Evolutionary conservation across 768 basidiomycete species (phyloP).

Genomic region (Termitomyces sp.): DNA sequence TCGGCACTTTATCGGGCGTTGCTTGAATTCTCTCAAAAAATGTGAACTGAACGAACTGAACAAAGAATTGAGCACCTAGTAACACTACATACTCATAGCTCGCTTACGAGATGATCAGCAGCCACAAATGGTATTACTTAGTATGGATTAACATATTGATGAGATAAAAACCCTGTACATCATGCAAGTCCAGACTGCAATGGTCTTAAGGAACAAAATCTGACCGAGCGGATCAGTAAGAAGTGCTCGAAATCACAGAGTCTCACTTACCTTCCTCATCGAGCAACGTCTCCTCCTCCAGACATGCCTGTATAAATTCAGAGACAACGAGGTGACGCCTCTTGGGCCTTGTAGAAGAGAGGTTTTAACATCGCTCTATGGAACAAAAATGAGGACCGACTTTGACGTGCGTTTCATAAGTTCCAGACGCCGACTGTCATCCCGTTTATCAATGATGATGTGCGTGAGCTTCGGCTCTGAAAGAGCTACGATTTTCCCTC

Average conservation of each 20-base stretch:
- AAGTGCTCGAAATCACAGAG: not conserved
- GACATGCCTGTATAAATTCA: conserved; percentile 73
- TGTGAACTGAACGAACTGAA: too few species aligned
- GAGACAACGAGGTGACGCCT: conserved; percentile 73
- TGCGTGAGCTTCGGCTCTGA: conserved; percentile 83
- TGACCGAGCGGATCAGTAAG: conserved; percentile 9
- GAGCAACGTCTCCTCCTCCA: conserved; percentile 81
- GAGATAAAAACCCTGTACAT: not conserved
- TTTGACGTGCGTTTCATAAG: conserved; percentile 69
- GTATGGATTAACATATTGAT: not conserved
- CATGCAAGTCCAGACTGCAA: not conserved
- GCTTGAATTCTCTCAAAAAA: too few species aligned
- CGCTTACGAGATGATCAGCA: too few species aligned
- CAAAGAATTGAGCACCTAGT: too few species aligned
- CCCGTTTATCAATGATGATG: conserved; percentile 79
- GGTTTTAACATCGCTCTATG: conserved; percentile 1
- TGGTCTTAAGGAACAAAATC: conserved; percentile 25
- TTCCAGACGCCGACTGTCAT: conserved; percentile 67
- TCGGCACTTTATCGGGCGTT: too few species aligned
- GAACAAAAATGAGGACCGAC: conserved; percentile 38
- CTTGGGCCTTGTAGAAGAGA: conserved; percentile 59
- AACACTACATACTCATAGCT: too few species aligned
- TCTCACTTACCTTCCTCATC: conserved; percentile 76
- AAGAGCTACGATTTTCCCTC: conserved; percentile 69
- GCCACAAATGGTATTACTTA: not conserved